phyloP scores from a whole-genome alignment of 2,329 filamentous ascomycete species.

The Claviceps pazoutovae region DNA sequence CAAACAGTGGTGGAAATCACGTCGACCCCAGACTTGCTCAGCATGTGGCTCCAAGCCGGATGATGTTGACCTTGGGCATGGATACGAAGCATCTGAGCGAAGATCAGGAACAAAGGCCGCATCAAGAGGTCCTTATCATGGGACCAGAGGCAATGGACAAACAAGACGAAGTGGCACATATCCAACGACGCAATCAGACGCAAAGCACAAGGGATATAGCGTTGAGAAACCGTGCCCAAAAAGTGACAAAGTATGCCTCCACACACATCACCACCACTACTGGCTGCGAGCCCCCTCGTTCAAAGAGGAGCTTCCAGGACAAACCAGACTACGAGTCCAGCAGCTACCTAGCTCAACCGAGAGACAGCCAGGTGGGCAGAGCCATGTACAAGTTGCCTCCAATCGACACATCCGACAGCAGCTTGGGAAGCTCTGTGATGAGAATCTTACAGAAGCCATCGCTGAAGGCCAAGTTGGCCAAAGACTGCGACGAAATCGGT shows the following conservation, averaged over 20 bases:
- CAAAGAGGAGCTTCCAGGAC: conserved; percentile 2
- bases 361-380: conserved; percentile 5
- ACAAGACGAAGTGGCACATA: neutral
- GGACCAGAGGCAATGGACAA: neutral
- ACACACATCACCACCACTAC: conserved; percentile 50
- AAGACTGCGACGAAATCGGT: conserved; percentile 15
- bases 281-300: conserved; percentile 29
- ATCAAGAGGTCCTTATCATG: neutral
- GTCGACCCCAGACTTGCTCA: neutral
- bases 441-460: conserved; percentile 13
- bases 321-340: neutral
- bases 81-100: neutral
- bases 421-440: conserved; percentile 8
- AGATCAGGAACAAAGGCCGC: neutral
- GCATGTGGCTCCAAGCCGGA: conserved; percentile 4
- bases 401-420: conserved; percentile 9
- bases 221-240: neutral
- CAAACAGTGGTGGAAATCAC: neutral
- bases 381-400: conserved; percentile 12
- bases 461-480: conserved; percentile 11
- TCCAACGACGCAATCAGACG: neutral
- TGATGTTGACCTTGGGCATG: neutral
- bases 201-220: neutral
- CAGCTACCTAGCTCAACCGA: neutral
- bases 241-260: conserved; percentile 28